Conservation (phyloP, 2,329 filamentous ascomycete species). For the Aspergillus sojae region DNA sequence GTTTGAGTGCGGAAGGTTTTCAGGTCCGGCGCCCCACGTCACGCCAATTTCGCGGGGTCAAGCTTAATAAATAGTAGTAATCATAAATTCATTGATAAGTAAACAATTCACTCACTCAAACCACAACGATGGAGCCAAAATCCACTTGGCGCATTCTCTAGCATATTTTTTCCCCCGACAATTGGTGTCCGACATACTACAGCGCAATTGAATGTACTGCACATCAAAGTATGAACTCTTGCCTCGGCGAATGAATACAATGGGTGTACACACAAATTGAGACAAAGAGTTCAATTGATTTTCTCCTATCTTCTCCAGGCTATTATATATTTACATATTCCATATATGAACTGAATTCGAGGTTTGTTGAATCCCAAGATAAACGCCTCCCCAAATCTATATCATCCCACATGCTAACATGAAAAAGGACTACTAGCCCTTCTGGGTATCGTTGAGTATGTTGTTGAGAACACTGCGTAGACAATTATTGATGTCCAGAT, state of each 20-base stretch:
- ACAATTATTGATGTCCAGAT: background rate
- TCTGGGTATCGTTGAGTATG: conserved; percentile 18
- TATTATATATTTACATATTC: background rate
- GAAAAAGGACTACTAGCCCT: conserved; percentile 11
- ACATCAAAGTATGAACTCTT: background rate
- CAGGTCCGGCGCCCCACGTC: conserved; percentile 30
- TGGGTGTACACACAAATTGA: background rate
- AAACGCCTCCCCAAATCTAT: conserved; percentile 14
- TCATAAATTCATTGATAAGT: background rate
- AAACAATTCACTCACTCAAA: background rate
- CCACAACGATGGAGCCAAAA: background rate
- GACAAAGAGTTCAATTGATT: background rate
- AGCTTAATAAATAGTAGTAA: background rate
- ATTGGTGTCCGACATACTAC: background rate
- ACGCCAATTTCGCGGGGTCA: conserved; percentile 1
- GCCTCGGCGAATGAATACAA: background rate
- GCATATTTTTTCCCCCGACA: background rate
- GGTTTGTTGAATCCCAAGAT: conserved; percentile 32
- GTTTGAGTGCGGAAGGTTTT: conserved; percentile 25
- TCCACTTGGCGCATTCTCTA: background rate
- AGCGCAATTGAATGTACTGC: background rate
- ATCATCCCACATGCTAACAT: conserved; percentile 15
- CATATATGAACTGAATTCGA: background rate
- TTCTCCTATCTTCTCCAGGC: background rate
- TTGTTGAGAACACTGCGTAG: conserved; percentile 23